These are phyloP conservation scores for Volutella citrinella DNA, from an alignment of 2,329 filamentous ascomycete species.

Conservation along the genomic window DNA sequence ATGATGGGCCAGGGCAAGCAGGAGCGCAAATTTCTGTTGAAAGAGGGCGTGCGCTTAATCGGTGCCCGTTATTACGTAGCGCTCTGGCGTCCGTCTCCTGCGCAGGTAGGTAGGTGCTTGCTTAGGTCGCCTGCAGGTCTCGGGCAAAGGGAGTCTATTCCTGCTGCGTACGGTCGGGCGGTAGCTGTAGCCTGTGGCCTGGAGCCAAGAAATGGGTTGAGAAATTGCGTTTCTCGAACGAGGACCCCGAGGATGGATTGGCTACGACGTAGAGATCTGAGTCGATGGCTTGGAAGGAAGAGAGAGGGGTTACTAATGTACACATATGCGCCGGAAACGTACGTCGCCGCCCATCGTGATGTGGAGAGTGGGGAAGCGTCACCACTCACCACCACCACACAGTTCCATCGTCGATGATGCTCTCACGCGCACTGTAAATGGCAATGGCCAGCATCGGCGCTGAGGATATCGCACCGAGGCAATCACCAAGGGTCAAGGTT, in stretches of 20 bases:
- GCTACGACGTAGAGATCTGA: too few relatives aligned
- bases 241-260: slow-evolving; percentile 7
- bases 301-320: slow-evolving; percentile 11
- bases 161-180: too few relatives aligned
- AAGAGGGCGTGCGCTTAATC: too few relatives aligned
- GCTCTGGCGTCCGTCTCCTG: too few relatives aligned
- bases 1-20: slow-evolving; percentile 10
- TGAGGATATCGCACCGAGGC: slow-evolving; percentile 16
- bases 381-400: too few relatives aligned
- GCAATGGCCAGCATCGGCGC: slow-evolving; percentile 3
- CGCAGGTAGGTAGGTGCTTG: slow-evolving; percentile 1
- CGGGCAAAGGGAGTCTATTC: slow-evolving; percentile 15
- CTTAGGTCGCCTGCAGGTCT: slow-evolving; percentile 6
- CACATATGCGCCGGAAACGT: slow-evolving; percentile 4
- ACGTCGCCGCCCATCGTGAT: slow-evolving; percentile 13
- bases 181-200: slow-evolving; percentile 4
- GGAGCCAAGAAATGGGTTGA: slow-evolving; percentile 3
- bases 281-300: background rate
- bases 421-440: slow-evolving; percentile 12
- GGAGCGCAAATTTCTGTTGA: slow-evolving; percentile 2
- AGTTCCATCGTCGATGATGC: too few relatives aligned
- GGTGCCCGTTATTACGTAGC: too few relatives aligned
- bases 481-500: slow-evolving; percentile 7
- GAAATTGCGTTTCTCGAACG: slow-evolving; percentile 12
- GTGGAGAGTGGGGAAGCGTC: slow-evolving; percentile 21